Evolutionary conservation across 495 filamentous ascomycete species (phyloP), one percentile per base, ranked within the genome.

Genomic region (Pyrenula massariospora): DNA sequence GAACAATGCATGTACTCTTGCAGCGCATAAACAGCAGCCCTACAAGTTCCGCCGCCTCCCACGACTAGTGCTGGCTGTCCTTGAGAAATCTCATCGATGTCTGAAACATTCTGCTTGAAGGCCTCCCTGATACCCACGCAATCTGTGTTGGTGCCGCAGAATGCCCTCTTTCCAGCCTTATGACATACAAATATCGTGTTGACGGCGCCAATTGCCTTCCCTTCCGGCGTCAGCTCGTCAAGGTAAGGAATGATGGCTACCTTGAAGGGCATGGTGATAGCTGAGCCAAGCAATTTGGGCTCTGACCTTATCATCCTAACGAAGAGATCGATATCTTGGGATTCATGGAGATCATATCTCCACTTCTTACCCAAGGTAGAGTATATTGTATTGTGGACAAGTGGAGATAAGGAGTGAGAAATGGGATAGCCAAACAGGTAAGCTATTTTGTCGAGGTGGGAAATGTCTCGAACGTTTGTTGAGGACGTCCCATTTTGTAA

Each of bases 221-320:
- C 84, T 65, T 87, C 83, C 24, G 81, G 77, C 12, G 84, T 87
- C 23, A 88, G 68, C 25, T 80, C 77, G 66, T 90, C 84, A 5
- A 89, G 76, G 59, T 86, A 71, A 1, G 77, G 73, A 65, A 88
- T 78, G 63, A 89, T 85, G 55, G 75, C 72, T 50, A 89, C 75
- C 68, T 90, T 90, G 70, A 83, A 76, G 0, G 86, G 85, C 85
- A 89, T 90, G 50, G 84, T 90, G 50, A 88, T 79, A 22, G 84
- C 82, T 12, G 82, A 77, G 57, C 85, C 85, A 70, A 77, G 73
- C 67, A 79, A 80, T 57, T 79, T 78, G 25, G 70, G 68, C 60
- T 77, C 68, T 53, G 65, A 49, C 53, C 70, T 60, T 56, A 80
- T 71, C 11, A 76, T 65, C n/a, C 66, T 57, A 1, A 83, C 69